Evolutionary conservation across 2,329 filamentous ascomycete species (phyloP).

Genomic region (Ophioceras dolichostomum): DNA sequence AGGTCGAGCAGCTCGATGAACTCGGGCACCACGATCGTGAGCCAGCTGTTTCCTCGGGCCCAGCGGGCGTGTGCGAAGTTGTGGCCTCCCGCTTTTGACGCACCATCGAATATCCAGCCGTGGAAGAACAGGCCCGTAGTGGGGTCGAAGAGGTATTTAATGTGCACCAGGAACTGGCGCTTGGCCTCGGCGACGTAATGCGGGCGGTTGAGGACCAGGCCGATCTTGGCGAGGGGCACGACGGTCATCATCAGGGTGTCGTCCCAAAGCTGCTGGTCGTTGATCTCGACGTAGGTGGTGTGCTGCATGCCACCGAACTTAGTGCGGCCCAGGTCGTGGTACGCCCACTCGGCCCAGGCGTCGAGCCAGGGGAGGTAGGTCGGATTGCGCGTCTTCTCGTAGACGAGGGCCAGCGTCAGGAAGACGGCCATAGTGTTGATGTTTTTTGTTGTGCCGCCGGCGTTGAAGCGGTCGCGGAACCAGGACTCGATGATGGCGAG

Average conservation of each 20-base stretch:
- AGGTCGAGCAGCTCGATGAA: slow-evolving; percentile 63
- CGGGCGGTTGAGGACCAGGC: slow-evolving; percentile 53
- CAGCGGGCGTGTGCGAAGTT: slow-evolving; percentile 47
- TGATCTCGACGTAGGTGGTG: slow-evolving; percentile 58
- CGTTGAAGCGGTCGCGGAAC: slow-evolving; percentile 57
- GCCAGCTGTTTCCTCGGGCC: slow-evolving; percentile 56
- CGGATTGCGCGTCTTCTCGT: slow-evolving; percentile 58
- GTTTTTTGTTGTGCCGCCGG: slow-evolving; percentile 68
- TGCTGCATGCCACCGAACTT: slow-evolving; percentile 63
- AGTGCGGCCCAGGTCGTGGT: slow-evolving; percentile 62
- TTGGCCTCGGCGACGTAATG: slow-evolving; percentile 70
- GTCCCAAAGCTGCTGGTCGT: slow-evolving; percentile 70
- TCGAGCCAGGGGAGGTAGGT: slow-evolving; percentile 69
- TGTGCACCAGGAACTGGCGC: slow-evolving; percentile 63
- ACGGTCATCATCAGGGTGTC: slow-evolving; percentile 86
- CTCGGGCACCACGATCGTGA: slow-evolving; percentile 75
- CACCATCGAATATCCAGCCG: slow-evolving; percentile 62
- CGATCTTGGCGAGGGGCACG: slow-evolving; percentile 69
- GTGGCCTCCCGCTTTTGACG: slow-evolving; percentile 26
- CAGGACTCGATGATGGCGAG: slow-evolving; percentile 59
- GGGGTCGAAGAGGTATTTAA: slow-evolving; percentile 67
- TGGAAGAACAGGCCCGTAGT: slow-evolving; percentile 67
- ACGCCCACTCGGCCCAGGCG: slow-evolving; percentile 72
- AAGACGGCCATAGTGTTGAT: slow-evolving; percentile 79
- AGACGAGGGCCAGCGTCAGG: slow-evolving; percentile 64